These are phyloP conservation scores for Dictyostelium purpureum DNA, from an alignment of 78 protist species.

Conservation along the genomic window DNA sequence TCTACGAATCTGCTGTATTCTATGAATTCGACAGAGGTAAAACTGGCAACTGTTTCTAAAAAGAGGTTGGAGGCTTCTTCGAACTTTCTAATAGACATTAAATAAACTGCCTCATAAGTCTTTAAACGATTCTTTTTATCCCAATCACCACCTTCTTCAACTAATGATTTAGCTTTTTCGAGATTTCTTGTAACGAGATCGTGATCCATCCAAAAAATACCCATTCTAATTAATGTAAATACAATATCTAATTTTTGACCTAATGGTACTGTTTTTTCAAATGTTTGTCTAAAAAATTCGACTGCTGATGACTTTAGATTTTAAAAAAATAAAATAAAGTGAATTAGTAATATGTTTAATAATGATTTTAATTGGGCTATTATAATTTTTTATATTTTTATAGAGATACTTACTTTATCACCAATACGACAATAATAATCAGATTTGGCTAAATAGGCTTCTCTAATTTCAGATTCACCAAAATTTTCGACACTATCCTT, in stretches of 20 bases:
- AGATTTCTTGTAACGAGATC: conserved; percentile 76
- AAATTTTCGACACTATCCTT: conserved; percentile 92
- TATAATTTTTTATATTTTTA: not conserved
- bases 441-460: conserved; percentile 86
- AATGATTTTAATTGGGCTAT: too few species aligned
- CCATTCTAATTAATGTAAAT: conserved; percentile 90
- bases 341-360: not conserved
- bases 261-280: conserved; percentile 92
- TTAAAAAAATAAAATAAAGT: not conserved
- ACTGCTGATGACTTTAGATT: conserved; percentile 79
- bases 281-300: conserved; percentile 61
- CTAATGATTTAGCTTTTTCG: conserved; percentile 85
- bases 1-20: conserved; percentile 85
- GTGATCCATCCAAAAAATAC: conserved; percentile 91
- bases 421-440: conserved; percentile 89
- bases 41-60: conserved; percentile 93
- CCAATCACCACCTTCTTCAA: conserved; percentile 98
- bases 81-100: conserved; percentile 89
- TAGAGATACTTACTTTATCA: conserved; percentile 81
- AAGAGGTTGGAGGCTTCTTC: conserved; percentile 87
- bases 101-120: conserved; percentile 94
- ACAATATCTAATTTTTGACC: conserved; percentile 94
- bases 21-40: conserved; percentile 89
- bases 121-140: conserved; percentile 97
- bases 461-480: conserved; percentile 98